Conservation (phyloP, 2,329 filamentous ascomycete species). For the Sclerotinia trifoliorum region DNA sequence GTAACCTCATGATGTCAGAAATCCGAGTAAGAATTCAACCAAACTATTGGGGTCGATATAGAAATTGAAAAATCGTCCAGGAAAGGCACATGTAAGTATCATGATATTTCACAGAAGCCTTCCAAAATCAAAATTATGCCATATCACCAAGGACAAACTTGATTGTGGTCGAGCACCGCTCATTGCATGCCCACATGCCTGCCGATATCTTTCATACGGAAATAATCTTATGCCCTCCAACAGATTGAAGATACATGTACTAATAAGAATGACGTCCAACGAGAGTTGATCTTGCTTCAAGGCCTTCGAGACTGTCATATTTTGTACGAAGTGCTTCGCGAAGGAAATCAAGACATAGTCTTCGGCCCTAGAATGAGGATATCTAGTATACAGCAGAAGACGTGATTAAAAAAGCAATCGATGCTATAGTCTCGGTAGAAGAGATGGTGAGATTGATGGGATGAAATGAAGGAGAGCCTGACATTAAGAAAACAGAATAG, state of each 20-base stretch:
- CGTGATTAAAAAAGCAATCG: neutral
- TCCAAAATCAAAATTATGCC: neutral
- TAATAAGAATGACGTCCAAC: neutral
- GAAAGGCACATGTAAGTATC: neutral
- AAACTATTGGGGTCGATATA: neutral
- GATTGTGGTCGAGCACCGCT: neutral
- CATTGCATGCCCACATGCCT: neutral
- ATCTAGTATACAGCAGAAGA: neutral
- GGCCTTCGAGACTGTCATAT: neutral
- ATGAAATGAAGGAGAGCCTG: neutral
- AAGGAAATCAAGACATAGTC: neutral
- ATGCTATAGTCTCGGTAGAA: neutral
- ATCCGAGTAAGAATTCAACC: neutral
- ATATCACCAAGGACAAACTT: neutral
- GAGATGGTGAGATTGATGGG: neutral
- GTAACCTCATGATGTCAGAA: neutral
- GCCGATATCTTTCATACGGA: neutral
- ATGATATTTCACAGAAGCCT: too few relatives aligned
- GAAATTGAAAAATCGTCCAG: too few relatives aligned
- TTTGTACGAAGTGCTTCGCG: neutral
- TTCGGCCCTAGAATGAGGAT: neutral
- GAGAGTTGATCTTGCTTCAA: neutral
- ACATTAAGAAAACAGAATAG: neutral
- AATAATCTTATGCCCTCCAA: neutral
- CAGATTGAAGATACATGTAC: neutral